Conservation (phyloP, 2,329 filamentous ascomycete species). For the Ceratocystis smalleyi region DNA sequence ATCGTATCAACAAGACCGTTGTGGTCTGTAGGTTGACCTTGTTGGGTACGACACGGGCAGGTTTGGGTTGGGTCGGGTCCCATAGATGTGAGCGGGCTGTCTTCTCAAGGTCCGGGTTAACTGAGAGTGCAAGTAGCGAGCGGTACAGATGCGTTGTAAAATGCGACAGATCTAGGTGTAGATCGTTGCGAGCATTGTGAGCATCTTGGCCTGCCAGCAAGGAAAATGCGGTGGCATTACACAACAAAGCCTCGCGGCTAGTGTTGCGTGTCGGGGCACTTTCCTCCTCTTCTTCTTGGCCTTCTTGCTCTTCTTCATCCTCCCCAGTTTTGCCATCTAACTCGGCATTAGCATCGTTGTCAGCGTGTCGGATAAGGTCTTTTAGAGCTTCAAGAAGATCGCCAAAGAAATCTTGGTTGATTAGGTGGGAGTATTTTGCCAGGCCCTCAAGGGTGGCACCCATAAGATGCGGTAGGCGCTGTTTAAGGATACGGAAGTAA, state of each 20-base stretch:
- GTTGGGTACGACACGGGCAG: slow-evolving; percentile 28
- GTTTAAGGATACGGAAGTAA: slow-evolving; percentile 89
- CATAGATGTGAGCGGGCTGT: slow-evolving; percentile 55
- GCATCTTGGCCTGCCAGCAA: slow-evolving; percentile 88
- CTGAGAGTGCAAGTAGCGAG: slow-evolving; percentile 59
- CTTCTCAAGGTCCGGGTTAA: slow-evolving; percentile 76
- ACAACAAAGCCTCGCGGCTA: slow-evolving; percentile 76
- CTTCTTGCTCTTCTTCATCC: slow-evolving; percentile 30
- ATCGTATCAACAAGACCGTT: slow-evolving; percentile 78
- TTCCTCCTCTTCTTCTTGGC: slow-evolving; percentile 33
- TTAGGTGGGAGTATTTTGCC: slow-evolving; percentile 85
- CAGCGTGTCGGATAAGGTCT: slow-evolving; percentile 70
- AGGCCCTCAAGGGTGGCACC: slow-evolving; percentile 92
- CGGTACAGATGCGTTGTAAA: slow-evolving; percentile 91
- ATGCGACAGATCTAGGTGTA: slow-evolving; percentile 85
- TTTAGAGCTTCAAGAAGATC: slow-evolving; percentile 88
- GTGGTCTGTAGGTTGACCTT: slow-evolving; percentile 93
- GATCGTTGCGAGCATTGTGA: slow-evolving; percentile 61
- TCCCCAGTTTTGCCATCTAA: slow-evolving; percentile 24
- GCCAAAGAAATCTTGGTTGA: slow-evolving; percentile 98
- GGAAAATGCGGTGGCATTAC: slow-evolving; percentile 92
- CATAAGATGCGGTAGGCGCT: slow-evolving; percentile 69
- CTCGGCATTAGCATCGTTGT: slow-evolving; percentile 31
- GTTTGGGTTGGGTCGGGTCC: slow-evolving; percentile 40
- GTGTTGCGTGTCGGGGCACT: slow-evolving; percentile 47